Evolutionary conservation across 1,284 basidiomycete species (phyloP).

Genomic region (Cerrena zonata): DNA sequence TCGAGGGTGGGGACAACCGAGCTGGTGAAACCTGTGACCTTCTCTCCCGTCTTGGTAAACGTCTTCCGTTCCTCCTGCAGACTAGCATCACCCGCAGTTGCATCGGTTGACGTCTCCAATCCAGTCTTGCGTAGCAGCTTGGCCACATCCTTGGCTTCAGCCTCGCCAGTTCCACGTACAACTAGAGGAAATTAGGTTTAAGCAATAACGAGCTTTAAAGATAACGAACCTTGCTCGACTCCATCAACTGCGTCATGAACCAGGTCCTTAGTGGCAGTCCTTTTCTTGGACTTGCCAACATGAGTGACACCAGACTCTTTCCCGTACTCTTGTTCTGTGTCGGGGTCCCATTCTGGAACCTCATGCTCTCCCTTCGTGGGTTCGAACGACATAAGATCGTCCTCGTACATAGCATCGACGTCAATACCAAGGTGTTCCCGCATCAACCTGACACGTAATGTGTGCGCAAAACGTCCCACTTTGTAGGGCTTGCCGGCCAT

Average conservation of each 20-base stretch:
- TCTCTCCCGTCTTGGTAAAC: slow-evolving; percentile 46
- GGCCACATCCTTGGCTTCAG: slow-evolving; percentile 30
- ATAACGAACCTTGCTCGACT: slow-evolving; percentile 45
- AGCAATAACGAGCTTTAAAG: not conserved
- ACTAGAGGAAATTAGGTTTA: slow-evolving; percentile 27
- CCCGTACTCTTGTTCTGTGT: slow-evolving; percentile 61
- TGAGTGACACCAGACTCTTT: slow-evolving; percentile 33
- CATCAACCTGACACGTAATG: slow-evolving; percentile 90
- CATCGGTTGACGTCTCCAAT: slow-evolving; percentile 34
- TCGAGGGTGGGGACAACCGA: slow-evolving; percentile 68
- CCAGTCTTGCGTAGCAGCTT: slow-evolving; percentile 40
- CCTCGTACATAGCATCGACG: slow-evolving; percentile 84
- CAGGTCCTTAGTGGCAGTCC: slow-evolving; percentile 32
- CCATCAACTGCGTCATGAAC: slow-evolving; percentile 36
- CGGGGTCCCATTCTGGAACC: slow-evolving; percentile 74
- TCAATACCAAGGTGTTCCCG: slow-evolving; percentile 93
- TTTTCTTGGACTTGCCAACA: slow-evolving; percentile 29
- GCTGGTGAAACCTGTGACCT: slow-evolving; percentile 56
- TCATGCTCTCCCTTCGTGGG: slow-evolving; percentile 50
- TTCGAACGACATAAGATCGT: slow-evolving; percentile 58
- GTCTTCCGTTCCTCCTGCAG: slow-evolving; percentile 51
- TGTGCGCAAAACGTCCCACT: slow-evolving; percentile 95
- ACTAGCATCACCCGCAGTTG: slow-evolving; percentile 35
- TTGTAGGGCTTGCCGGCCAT: slow-evolving; percentile 95
- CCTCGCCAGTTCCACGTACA: slow-evolving; percentile 37